Base-by-base conservation (phyloP, 768 basidiomycete genomes). In the Coprinopsis cinerea region DNA sequence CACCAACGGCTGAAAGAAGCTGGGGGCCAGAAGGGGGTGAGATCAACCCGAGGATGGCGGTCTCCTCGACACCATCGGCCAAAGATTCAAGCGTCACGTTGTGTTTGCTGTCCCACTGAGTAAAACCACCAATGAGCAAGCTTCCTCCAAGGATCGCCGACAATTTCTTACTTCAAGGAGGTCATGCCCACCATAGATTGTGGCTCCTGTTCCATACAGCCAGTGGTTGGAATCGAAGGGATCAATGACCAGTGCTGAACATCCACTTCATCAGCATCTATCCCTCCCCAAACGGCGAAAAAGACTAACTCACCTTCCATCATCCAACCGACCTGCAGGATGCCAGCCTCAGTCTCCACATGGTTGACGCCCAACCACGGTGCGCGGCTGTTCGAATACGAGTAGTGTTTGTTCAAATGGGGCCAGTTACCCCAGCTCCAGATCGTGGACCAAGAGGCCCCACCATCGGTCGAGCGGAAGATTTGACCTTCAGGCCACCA, bases 401-500 rank as follows among this genome's bases (percentile, higher is more conserved):
- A 64, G 61, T 81, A 83, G 60, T 73, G 76, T 55, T 74, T 74
- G 52, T 70, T 66, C 54, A 79, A 55, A 3, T 60, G 67, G 0
- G 78, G 77, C 53, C 76, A 77, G 17, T 59, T 57, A 9, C 55
- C 58, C 79, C 79, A 83, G 9, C 62, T 65, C 82, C 82, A 85
- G 26, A 85, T 63, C 0, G 72, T 62, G 10, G 76, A 69, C 82
- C 82, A 84, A 1, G 79, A 77, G 40, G 68, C 57, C 34, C 83
- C 83, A 36, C 79, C 67, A 58, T 85, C 64, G 1, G 71, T 78
- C 3, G 78, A 79, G 7, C 82, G 74, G 67, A 73, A 83, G 14
- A 83, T 82, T 52, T 82, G 79, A 14, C 80, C 82, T 55, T 84
- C 81, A 1, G 81, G 82, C 73, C 72, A 79, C 79, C 80, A 81